These are phyloP conservation scores for Pseudogymnoascus sp. DNA, from an alignment of 2,329 filamentous ascomycete species.

Conservation along the genomic window DNA sequence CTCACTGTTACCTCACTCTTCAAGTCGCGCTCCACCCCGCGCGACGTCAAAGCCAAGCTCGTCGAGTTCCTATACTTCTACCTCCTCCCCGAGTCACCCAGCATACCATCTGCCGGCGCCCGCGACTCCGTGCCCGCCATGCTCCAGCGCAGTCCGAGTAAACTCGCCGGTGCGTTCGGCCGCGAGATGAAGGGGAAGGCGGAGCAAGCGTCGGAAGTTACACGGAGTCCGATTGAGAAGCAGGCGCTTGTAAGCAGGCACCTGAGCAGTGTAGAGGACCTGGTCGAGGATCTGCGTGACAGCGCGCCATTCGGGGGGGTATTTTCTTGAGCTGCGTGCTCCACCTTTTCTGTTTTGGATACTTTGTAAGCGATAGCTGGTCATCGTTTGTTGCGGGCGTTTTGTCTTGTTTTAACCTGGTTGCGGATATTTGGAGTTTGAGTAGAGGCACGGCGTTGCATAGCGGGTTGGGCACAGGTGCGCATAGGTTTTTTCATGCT, in stretches of 20 bases:
- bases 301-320: constrained; percentile 64
- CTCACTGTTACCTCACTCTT: constrained; percentile 88
- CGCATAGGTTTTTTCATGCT: constrained; percentile 18
- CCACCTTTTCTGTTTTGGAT: not conserved
- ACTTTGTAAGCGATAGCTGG: not conserved
- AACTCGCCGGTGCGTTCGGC: constrained; percentile 52
- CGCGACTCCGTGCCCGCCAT: constrained; percentile 42
- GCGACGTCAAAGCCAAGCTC: constrained; percentile 90
- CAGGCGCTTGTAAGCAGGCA: constrained; percentile 55
- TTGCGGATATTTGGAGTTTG: not conserved
- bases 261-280: constrained; percentile 57
- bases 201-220: constrained; percentile 26
- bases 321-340: constrained; percentile 33
- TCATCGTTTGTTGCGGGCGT: not conserved
- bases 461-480: constrained; percentile 27
- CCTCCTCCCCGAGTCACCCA: constrained; percentile 80
- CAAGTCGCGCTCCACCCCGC: constrained; percentile 75
- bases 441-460: constrained; percentile 11
- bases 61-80: constrained; percentile 98
- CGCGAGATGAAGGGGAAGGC: constrained; percentile 24
- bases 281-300: constrained; percentile 66
- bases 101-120: constrained; percentile 42
- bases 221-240: constrained; percentile 57
- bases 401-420: not conserved
- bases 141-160: constrained; percentile 61